Evolutionary conservation across 2,329 filamentous ascomycete species (phyloP).

Genomic region (Dendryphion nanum): DNA sequence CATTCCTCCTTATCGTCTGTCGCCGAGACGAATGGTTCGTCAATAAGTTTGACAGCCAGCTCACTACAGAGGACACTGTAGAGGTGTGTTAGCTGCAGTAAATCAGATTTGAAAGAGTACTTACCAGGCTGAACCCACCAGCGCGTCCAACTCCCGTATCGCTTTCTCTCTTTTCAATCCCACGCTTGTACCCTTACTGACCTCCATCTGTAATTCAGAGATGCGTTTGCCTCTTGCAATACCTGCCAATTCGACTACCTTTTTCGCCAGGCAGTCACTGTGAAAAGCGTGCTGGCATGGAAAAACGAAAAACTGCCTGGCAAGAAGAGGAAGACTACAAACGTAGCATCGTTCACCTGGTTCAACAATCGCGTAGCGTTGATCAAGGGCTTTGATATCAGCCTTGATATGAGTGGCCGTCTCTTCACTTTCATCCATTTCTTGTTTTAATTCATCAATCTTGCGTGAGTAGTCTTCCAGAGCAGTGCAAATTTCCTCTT

Average conservation of each 20-base stretch:
- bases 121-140: constrained; percentile 88
- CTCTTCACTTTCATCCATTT: constrained; percentile 92
- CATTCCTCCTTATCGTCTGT: constrained; percentile 78
- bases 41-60: constrained; percentile 88
- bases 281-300: constrained; percentile 98
- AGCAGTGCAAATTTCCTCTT: constrained; percentile 93
- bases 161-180: constrained; percentile 75
- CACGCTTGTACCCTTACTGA: constrained; percentile 71
- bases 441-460: constrained; percentile 82
- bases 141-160: constrained; percentile 83
- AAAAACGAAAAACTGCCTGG: constrained; percentile 95
- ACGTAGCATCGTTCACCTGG: constrained; percentile 92
- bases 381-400: constrained; percentile 82
- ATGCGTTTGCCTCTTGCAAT: constrained; percentile 76
- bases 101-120: constrained; percentile 24
- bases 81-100: constrained; percentile 15
- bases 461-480: constrained; percentile 90
- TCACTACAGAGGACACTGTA: constrained; percentile 87
- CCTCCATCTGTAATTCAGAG: constrained; percentile 77
- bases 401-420: constrained; percentile 89
- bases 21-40: constrained; percentile 81
- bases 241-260: constrained; percentile 79
- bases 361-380: constrained; percentile 92
- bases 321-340: constrained; percentile 81
- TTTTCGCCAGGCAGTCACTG: constrained; percentile 85